phyloP scores from a whole-genome alignment of 1,284 basidiomycete species.

The Trichosporon ovoides region DNA sequence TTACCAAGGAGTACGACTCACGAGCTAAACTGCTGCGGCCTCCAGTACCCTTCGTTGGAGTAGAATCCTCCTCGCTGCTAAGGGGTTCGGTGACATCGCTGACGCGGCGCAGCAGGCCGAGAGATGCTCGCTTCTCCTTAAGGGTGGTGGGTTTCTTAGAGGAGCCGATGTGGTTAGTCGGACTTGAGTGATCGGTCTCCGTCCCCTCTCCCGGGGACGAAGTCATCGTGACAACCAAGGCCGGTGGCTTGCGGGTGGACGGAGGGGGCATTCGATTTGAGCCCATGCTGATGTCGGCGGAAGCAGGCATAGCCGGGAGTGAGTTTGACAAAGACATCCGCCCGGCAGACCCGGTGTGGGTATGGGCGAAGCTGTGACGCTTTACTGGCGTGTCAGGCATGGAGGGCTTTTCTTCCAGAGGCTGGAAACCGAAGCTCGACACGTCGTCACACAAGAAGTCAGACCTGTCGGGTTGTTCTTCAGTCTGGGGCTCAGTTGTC shows the following conservation, averaged over 20 bases:
- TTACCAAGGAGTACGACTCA: slow-evolving; percentile 1
- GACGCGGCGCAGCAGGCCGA: slow-evolving; percentile 35
- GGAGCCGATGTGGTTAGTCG: slow-evolving; percentile 33
- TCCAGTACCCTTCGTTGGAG: slow-evolving; percentile 43
- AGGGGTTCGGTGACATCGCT: slow-evolving; percentile 32
- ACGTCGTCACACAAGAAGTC: slow-evolving; percentile 43
- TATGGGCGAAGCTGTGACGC: slow-evolving; percentile 36
- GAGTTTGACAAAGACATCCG: slow-evolving; percentile 18
- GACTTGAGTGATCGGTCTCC: slow-evolving; percentile 39
- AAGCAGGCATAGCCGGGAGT: slow-evolving; percentile 8
- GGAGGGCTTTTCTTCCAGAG: slow-evolving; percentile 31
- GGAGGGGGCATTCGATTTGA: slow-evolving; percentile 10
- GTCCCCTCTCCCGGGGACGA: slow-evolving; percentile 45
- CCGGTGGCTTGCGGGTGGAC: slow-evolving; percentile 20
- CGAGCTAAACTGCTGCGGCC: slow-evolving; percentile 14
- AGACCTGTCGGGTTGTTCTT: slow-evolving; percentile 19
- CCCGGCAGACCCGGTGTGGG: slow-evolving; percentile 10
- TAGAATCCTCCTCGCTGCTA: slow-evolving; percentile 46
- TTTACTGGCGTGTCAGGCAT: slow-evolving; percentile 51
- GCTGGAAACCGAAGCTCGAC: slow-evolving; percentile 22
- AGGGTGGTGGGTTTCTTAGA: slow-evolving; percentile 1
- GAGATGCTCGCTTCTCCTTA: slow-evolving; percentile 14
- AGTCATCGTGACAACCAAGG: slow-evolving; percentile 32
- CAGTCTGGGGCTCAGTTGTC: not conserved
- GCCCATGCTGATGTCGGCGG: not conserved